Base-by-base conservation (phyloP, 2,329 filamentous ascomycete species). In the Elsinoe necatrix region DNA sequence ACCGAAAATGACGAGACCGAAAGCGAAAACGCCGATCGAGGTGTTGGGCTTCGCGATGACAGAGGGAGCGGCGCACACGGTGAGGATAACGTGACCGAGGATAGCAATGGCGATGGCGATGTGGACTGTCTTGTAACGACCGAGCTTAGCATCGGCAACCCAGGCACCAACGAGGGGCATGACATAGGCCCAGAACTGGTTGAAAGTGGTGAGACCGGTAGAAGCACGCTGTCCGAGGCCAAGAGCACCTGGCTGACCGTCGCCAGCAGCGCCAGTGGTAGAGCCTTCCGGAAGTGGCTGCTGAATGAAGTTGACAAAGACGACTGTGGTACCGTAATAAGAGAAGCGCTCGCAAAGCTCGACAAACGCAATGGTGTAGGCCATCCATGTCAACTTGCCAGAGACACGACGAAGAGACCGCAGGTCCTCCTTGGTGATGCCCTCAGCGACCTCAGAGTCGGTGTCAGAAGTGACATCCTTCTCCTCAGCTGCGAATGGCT, bases 91-190 rank as follows among this genome's bases (percentile, higher is more conserved):
- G 67, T 88, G 83, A 31, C 85, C 86, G 51, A 83, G 65, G 65
- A 85, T 81, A 21, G 84, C 83, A 58, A 86, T 75, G 8, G 72
- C 74, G 37, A 74, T 84, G 62, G 86, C 85, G 65, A 80, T 80
- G 68, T 84, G 77, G 63, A 89, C 87, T 21, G 85, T 87, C 62
- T 79, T 77, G 72, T 82, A 89, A 59, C 84, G 83, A 31, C 85
- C 85, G 66, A 80, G 77, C 65, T 83, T 84, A 61, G 83, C 79
- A 71, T 90, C 86, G 9, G 86, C 84, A 5, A 78, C 71, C 37
- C 78, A 67, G 8, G 78, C 78, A 23, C 68, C 69, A 0, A 75
- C 31, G 2, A 76, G 71, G 0, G 75, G 75, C 2, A 73, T 77
- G 1, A 76, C 61, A 59, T 77, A 77, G 62, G 72, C 75, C 70